Conservation (phyloP, 2,329 filamentous ascomycete genomes). For the Gremmenia infestans region DNA sequence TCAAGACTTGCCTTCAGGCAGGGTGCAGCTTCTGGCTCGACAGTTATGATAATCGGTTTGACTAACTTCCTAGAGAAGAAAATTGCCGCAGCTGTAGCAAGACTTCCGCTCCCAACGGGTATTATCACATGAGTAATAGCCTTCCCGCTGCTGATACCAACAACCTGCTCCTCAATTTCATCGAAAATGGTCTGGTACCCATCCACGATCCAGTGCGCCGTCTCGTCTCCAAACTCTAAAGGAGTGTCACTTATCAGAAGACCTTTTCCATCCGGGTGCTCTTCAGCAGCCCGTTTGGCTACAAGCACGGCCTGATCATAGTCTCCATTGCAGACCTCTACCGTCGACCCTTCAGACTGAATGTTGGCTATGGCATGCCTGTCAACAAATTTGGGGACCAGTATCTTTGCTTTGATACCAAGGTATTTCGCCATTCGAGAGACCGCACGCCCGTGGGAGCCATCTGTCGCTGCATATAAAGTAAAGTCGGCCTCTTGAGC, state of each 20-base stretch:
- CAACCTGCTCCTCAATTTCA: conserved; percentile 61
- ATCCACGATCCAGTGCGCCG: conserved; percentile 69
- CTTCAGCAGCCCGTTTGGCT: conserved; percentile 40
- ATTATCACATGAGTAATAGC: conserved; percentile 50
- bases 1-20: conserved; percentile 51
- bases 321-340: conserved; percentile 49
- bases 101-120: conserved; percentile 68
- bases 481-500: conserved; percentile 27
- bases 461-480: conserved; percentile 64
- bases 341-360: conserved; percentile 54
- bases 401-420: conserved; percentile 50
- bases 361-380: conserved; percentile 50
- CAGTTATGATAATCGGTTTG: conserved; percentile 48
- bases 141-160: conserved; percentile 29
- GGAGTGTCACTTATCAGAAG: conserved; percentile 66
- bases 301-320: conserved; percentile 60
- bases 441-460: conserved; percentile 72
- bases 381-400: conserved; percentile 57
- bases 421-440: conserved; percentile 62
- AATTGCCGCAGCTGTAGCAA: conserved; percentile 65
- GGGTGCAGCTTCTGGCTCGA: conserved; percentile 64
- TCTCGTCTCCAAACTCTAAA: conserved; percentile 59
- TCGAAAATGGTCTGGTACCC: conserved; percentile 70
- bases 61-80: conserved; percentile 44
- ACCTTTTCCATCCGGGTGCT: conserved; percentile 26